Evolutionary conservation across 2,329 filamentous ascomycete genomes (phyloP).

Genomic region (Coleophoma eucalyptorum): DNA sequence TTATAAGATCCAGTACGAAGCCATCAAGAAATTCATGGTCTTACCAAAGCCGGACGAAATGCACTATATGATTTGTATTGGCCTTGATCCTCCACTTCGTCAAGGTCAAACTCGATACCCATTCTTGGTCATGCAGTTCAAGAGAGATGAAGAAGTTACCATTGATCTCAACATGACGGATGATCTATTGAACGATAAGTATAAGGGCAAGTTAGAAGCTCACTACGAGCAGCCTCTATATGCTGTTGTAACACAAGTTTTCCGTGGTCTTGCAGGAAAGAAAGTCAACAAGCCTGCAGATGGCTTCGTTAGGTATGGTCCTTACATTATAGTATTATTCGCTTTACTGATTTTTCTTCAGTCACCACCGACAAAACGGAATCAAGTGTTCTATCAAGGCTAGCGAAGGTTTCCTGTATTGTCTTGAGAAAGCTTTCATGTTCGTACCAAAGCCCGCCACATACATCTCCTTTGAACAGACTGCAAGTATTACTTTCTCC

Average conservation of each 20-base stretch:
- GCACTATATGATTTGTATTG: constrained; percentile 91
- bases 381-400: constrained; percentile 99
- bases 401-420: constrained; percentile 96
- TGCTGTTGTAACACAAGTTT: constrained; percentile 91
- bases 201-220: constrained; percentile 82
- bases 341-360: constrained; percentile 28
- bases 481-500: constrained; percentile 88
- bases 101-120: constrained; percentile 98
- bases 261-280: constrained; percentile 90
- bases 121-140: constrained; percentile 98
- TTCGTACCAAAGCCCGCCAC: constrained; percentile 98
- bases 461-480: constrained; percentile 94
- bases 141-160: constrained; percentile 94
- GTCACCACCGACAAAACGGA: constrained; percentile 87
- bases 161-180: constrained; percentile 96
- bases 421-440: constrained; percentile 96
- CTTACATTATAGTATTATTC: not conserved
- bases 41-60: constrained; percentile 98
- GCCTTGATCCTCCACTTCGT: constrained; percentile 88
- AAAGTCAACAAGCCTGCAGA: constrained; percentile 91
- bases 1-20: constrained; percentile 99
- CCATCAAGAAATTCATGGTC: constrained; percentile 98
- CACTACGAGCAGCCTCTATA: constrained; percentile 94
- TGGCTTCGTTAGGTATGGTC: constrained; percentile 74
- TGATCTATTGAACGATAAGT: constrained; percentile 77